Evolutionary conservation across 306 rosid species (phyloP), one percentile per base, ranked within the genome.

Genomic region (Glycyrrhiza uralensis): DNA sequence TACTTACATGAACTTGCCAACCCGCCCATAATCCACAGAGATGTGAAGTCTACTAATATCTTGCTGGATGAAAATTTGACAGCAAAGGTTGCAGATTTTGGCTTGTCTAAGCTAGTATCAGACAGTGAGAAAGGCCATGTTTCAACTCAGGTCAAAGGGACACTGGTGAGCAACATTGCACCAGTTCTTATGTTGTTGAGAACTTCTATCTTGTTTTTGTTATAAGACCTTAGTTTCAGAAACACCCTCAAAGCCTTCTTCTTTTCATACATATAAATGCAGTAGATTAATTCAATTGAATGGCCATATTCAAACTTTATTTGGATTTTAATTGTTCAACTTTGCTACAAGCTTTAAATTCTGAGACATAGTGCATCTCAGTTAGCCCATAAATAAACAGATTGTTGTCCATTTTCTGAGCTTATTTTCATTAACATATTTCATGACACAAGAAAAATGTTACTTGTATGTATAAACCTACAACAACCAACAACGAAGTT

Each of bases 81-180:
- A 0, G 96, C 97, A 33, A 94, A 91, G 74, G 98, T 94, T 83
- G 95, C 98, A 32, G 98, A 94, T 85, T 94, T 94, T 83, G 98
- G 99, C 38, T 81, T 94, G 82, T 94, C 96, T 30, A 94, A 91
- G 84, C 84, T 91, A 2, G 91, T 86, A 50, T 75, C 90, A 23
- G 96, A 91, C 78, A 74, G 87, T 74, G 89, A 49, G 19, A 91
- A 89, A 83, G 91, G 96, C 19, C 97, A 94, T 45, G 95, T 94
- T 42, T 91, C 97, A 10, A 94, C 97, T 58, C 97, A 94, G 80
- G 98, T 91, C 23, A 94, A 94, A 81, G 98, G 97, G 68, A 94
- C 99, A 65, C 28, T 94, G 92, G 96, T 94, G 32, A 82, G 96
- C 42, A 47, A 42, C 33, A 42, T 22, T 30, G 30, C 18, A 67